Percentiles rank a stretch among this genome's conserved stretches.
These are phyloP conservation scores for Xanthoconium separans DNA, from an alignment of 1,284 basidiomycete species.

Conservation along the genomic window DNA sequence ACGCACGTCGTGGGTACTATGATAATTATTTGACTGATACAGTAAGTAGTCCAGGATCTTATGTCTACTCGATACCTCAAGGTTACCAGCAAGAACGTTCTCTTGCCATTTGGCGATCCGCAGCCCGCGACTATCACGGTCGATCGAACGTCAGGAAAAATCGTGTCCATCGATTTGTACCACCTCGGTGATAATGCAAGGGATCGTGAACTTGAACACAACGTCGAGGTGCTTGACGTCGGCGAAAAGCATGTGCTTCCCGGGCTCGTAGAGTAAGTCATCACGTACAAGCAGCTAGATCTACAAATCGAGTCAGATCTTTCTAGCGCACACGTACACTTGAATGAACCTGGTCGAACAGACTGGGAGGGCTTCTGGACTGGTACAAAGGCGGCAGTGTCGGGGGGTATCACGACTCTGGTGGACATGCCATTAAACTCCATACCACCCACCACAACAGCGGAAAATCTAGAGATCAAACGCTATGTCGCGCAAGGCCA, in stretches of 20 bases:
- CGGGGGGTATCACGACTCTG: slow-evolving; percentile 88
- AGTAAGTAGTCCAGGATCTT: no score
- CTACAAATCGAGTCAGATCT: background rate
- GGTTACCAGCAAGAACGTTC: slow-evolving; percentile 53
- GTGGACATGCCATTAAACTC: slow-evolving; percentile 97
- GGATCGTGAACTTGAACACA: slow-evolving; percentile 24
- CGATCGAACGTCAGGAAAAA: slow-evolving; percentile 63
- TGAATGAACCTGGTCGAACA: slow-evolving; percentile 90
- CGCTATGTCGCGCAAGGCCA: slow-evolving; percentile 67
- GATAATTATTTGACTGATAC: no score
- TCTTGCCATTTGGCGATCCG: slow-evolving; percentile 54
- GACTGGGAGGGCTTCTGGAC: slow-evolving; percentile 95
- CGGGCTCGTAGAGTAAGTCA: slow-evolving; percentile 58
- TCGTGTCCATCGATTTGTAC: slow-evolving; percentile 50
- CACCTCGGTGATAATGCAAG: slow-evolving; percentile 35
- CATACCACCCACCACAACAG: slow-evolving; percentile 89
- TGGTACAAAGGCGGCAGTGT: slow-evolving; percentile 84
- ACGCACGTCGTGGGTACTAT: slow-evolving; percentile 2
- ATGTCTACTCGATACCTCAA: slow-evolving; percentile 23
- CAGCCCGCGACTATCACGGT: slow-evolving; percentile 73
- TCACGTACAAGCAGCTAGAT: background rate
- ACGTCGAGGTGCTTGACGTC: slow-evolving; percentile 57
- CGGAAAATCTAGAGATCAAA: slow-evolving; percentile 72
- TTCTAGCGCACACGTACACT: slow-evolving; percentile 82
- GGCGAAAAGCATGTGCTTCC: slow-evolving; percentile 72